A percentile compares a stretch with the other conserved stretches of the same genome.
Evolutionary conservation across 257 asterid genomes (phyloP).

Genomic region (Lycium barbarum): DNA sequence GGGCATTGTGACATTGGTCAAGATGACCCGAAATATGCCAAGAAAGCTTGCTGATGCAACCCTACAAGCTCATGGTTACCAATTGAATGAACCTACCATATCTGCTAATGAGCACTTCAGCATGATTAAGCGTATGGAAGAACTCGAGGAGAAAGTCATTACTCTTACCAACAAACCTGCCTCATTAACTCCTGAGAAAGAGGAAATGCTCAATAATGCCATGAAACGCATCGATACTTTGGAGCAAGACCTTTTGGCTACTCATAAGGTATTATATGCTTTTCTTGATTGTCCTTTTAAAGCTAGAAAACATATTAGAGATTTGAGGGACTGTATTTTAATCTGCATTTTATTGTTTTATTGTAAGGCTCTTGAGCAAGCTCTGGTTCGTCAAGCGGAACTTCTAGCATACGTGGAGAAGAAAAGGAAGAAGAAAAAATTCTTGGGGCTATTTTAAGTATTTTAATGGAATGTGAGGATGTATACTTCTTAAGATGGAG

Average conservation of each 20-base stretch:
- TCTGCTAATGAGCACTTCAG: slow-evolving; percentile 70
- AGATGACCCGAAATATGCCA: slow-evolving; percentile 91
- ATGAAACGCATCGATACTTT: slow-evolving; percentile 65
- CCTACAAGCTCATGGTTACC: slow-evolving; percentile 59
- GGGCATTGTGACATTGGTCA: slow-evolving; percentile 83
- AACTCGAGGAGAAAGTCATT: slow-evolving; percentile 74
- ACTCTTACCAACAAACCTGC: slow-evolving; percentile 55
- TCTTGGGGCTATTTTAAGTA: slow-evolving; percentile 51
- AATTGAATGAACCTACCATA: slow-evolving; percentile 50
- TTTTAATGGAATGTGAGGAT: background rate
- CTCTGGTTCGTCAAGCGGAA: slow-evolving; percentile 71
- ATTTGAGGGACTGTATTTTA: background rate
- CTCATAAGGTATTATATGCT: slow-evolving; percentile 50
- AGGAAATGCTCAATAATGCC: slow-evolving; percentile 74
- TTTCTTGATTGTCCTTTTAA: background rate
- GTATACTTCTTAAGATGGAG: background rate
- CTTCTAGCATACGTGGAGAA: slow-evolving; percentile 75
- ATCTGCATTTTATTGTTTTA: slow-evolving; percentile 14
- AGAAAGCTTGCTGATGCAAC: slow-evolving; percentile 73
- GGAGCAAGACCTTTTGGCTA: slow-evolving; percentile 77
- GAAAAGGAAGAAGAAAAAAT: slow-evolving; percentile 87
- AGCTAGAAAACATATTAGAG: background rate
- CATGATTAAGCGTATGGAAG: slow-evolving; percentile 91
- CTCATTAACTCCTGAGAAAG: slow-evolving; percentile 78
- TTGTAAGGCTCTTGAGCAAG: slow-evolving; percentile 73